Evolutionary conservation across 257 asterid genomes (phyloP).

Genomic region (Fraxinus anomala): DNA sequence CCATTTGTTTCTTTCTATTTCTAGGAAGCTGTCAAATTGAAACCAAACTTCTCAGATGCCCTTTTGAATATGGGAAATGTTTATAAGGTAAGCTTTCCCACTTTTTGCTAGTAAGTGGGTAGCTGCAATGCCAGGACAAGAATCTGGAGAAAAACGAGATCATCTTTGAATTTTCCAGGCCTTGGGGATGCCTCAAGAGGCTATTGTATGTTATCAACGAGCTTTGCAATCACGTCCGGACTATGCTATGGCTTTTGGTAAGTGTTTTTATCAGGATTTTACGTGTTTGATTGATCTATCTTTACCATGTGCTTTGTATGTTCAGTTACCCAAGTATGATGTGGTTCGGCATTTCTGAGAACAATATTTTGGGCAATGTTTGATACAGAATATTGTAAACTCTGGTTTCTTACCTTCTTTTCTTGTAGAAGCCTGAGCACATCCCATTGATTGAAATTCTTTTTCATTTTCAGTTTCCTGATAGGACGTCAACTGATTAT

Average conservation of each 20-base stretch:
- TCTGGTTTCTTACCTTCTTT: background rate
- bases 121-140: constrained; percentile 55
- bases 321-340: background rate
- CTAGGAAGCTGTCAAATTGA: constrained; percentile 97
- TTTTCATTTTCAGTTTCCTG: background rate
- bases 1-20: constrained; percentile 28
- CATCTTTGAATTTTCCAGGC: constrained; percentile 81
- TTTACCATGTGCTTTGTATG: background rate
- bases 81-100: constrained; percentile 79
- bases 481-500: background rate
- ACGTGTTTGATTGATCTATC: constrained; percentile 5
- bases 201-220: constrained; percentile 83
- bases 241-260: constrained; percentile 92
- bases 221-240: constrained; percentile 94
- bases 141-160: constrained; percentile 53
- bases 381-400: background rate
- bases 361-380: background rate
- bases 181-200: constrained; percentile 92
- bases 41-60: constrained; percentile 92
- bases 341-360: background rate
- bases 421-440: background rate
- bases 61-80: constrained; percentile 93
- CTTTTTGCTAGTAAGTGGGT: constrained; percentile 48
- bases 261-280: constrained; percentile 30
- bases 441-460: background rate